Evolutionary conservation across 371 early-diverging fungal species (phyloP), one percentile per base, ranked within the genome.

Genomic region (Apophysomyces sp.): DNA sequence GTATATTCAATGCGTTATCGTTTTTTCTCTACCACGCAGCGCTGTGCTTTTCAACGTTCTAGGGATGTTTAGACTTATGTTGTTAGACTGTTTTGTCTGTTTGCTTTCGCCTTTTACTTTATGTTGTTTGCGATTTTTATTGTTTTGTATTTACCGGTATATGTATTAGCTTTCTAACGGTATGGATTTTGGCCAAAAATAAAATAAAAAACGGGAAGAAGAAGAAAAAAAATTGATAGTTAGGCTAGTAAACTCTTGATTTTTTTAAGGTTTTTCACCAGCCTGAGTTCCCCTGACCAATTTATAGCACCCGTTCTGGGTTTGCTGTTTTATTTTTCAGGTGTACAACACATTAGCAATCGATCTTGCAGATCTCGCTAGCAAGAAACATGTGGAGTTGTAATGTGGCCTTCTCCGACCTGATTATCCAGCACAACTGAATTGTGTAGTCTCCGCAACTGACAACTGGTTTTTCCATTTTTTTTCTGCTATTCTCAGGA

Each of bases 211-310:
- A 54, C 29, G 29, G 29, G 21, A 44, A 44, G 49, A 1, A 21
- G 21, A 44, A 16, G 21, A 24, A 21, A 44, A 21, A 44, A 44
- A 11, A 3, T 44, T 11, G 49, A 11, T 44, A 44, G 49, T 44
- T 21, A 44, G 49, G 49, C 49, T 44, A 44, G 49, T 44, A 44
- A 44, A 44, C 11, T 0, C 49, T 37, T 37, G 18, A 18, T 3
- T 18, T 44, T 44, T 44, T 44, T 44, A 18, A 44, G 21, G 49
- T n/a, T 44, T 44, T n/a, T 44, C 9, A 44, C 49, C 16, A 26
- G 49, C 49, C 49, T 44, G 49, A 44, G 49, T 44, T 44, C 49
- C 49, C 49, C 49, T 44, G 49, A 44, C 49, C 49, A 44, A 44
- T 44, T 44, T 44, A 44, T 44, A 21, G 49, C 49, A 44, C 49